Conservation (phyloP, 805 yeast species). For the Vanderwaltozyma verrucispora region DNA sequence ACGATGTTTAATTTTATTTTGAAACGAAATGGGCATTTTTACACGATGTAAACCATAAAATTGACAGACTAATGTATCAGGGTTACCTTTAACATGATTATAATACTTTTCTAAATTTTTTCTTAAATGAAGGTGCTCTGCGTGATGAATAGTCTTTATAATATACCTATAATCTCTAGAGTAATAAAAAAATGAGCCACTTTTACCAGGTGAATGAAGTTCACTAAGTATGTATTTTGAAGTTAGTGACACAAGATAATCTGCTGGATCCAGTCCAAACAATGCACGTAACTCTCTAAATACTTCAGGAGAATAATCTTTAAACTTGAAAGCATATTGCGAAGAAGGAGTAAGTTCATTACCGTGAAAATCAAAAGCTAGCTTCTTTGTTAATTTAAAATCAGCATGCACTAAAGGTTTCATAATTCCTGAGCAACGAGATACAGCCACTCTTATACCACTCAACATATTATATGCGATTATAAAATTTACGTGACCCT, state of each 20-base stretch:
- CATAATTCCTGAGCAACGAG: conserved; percentile 81
- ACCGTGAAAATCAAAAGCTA: conserved; percentile 81
- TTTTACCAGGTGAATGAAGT: conserved; percentile 91
- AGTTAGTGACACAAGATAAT: conserved; percentile 82
- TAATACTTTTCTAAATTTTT: conserved; percentile 66
- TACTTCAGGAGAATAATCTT: conserved; percentile 92
- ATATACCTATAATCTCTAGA: conserved; percentile 89
- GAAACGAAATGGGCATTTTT: conserved; percentile 61
- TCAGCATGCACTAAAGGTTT: conserved; percentile 58
- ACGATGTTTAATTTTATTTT: conserved; percentile 35
- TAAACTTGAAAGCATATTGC: conserved; percentile 90
- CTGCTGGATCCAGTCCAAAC: conserved; percentile 92
- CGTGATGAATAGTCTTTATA: conserved; percentile 88
- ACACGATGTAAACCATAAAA: conserved; percentile 93
- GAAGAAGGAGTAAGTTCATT: conserved; percentile 88
- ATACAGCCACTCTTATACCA: conserved; percentile 91
- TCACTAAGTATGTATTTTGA: conserved; percentile 89
- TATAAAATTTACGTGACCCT: conserved; percentile 88
- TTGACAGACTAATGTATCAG: conserved; percentile 86
- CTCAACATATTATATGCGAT: conserved; percentile 97
- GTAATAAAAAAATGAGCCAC: conserved; percentile 93
- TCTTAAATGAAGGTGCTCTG: conserved; percentile 81
- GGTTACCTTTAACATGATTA: conserved; percentile 69
- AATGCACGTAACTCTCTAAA: conserved; percentile 71
- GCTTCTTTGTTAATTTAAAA: conserved; percentile 61